These are phyloP conservation scores for Tulasnella calospora DNA, from an alignment of 768 basidiomycete genomes.

Conservation along the genomic window DNA sequence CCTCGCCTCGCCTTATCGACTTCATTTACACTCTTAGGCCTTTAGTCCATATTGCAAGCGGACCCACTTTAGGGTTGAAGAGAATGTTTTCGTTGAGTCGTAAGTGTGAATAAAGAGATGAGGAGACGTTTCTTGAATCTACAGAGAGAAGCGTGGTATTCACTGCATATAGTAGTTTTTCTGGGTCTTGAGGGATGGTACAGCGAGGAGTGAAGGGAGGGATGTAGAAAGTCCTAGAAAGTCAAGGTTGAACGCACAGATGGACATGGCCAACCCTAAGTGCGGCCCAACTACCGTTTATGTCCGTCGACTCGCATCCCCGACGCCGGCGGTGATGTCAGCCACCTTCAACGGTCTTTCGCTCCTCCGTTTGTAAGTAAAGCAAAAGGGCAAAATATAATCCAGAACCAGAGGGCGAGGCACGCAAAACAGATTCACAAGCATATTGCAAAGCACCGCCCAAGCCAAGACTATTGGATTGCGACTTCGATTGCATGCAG, in stretches of 20 bases:
- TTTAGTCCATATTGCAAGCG: background rate
- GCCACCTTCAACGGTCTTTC: too few relatives aligned
- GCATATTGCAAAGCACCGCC: too few relatives aligned
- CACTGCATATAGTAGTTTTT: background rate
- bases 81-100: background rate
- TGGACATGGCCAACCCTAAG: background rate
- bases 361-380: too few relatives aligned
- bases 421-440: too few relatives aligned
- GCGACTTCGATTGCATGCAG: too few relatives aligned
- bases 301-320: background rate
- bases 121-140: background rate
- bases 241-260: background rate
- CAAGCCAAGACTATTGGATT: too few relatives aligned
- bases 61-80: background rate
- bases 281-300: background rate
- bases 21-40: background rate
- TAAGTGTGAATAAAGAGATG: background rate
- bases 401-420: too few relatives aligned
- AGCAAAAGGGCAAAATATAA: too few relatives aligned
- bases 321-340: background rate
- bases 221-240: conserved; percentile 3
- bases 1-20: background rate
- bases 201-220: background rate
- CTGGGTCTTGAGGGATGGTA: background rate
- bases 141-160: background rate